Evolutionary conservation across 129 eudicot species (phyloP).

Genomic region (Arctium minus): DNA sequence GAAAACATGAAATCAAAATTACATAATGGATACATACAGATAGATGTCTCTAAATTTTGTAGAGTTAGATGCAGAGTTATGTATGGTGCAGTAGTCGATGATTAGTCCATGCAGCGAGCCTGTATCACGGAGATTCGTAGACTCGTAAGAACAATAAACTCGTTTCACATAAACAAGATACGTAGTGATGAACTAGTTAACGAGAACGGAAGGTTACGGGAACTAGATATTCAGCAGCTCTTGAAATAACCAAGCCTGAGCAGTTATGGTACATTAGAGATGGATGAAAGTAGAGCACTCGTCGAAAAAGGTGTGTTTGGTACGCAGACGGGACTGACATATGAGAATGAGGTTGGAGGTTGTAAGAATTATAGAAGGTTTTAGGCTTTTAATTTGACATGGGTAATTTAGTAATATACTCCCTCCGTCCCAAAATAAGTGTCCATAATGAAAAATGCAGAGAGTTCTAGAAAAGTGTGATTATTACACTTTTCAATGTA

Average conservation of each 20-base stretch:
- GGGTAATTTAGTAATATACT: neutral
- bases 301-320: too few relatives aligned
- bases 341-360: neutral
- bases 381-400: too few relatives aligned
- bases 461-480: too few relatives aligned
- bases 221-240: neutral
- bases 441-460: too few relatives aligned
- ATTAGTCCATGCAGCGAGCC: neutral
- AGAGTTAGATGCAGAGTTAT: conserved; percentile 2
- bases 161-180: neutral
- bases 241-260: too few relatives aligned
- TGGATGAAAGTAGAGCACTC: too few relatives aligned
- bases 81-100: conserved; percentile 9
- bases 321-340: too few relatives aligned
- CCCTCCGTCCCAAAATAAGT: too few relatives aligned
- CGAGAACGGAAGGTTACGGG: neutral
- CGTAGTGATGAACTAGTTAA: neutral
- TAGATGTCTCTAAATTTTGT: conserved; percentile 1
- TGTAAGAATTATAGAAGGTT: too few relatives aligned
- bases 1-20: neutral
- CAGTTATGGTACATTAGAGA: neutral
- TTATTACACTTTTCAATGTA: too few relatives aligned
- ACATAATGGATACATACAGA: conserved; percentile 1
- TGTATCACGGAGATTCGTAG: neutral
- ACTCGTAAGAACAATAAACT: neutral